Evolutionary conservation across 805 yeast species (phyloP), one percentile per base, ranked within the genome.

Genomic region (Diddensiella caesifluorescens): DNA sequence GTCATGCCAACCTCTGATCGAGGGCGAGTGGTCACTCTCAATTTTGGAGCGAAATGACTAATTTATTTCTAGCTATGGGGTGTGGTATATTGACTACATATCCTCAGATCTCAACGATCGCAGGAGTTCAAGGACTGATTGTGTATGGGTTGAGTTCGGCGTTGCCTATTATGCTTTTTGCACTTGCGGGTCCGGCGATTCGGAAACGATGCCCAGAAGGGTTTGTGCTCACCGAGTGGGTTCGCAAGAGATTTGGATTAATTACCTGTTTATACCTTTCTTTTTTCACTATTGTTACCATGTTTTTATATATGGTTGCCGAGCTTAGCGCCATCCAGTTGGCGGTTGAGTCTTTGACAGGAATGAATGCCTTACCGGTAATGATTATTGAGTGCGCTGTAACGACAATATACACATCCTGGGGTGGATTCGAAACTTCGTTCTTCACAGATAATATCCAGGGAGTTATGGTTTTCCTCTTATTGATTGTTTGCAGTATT

Each of bases 161-260:
- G 1, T 61, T 89, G 36, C 97, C 97, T 3, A 80, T 89, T 64
- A 69, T 84, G 46, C 62, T 85, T n/a, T 89, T 89, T 68, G 85
- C 92, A 0, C 73, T 74, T 40, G 64, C 84, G 45, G 96, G 96
- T 0, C 96, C 97, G 1, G 58, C 78, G 6, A 80, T 89, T 45
- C 70, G 95, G 50, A 73, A 68, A 45, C 73, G 74, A 51, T 84
- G 95, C 52, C 97, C 97, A 0, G 77, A 84, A 5, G 97, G 96
- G 2, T 89, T 89, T 60, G 88, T 89, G 21, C 66, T 89, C 52
- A 87, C 95, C 3, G 95, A 89, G 59, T 89, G 97, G 97, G 90
- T 86, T n/a, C 75, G 85, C 56, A 76, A 75, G 35, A 69, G 96
- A 52, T 89, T 73, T 59, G 97, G 96, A 2, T 58, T 70, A 4